phyloP scores from a whole-genome alignment of 352 stramenopile genomes.

The Globisporangium mamillatum region DNA sequence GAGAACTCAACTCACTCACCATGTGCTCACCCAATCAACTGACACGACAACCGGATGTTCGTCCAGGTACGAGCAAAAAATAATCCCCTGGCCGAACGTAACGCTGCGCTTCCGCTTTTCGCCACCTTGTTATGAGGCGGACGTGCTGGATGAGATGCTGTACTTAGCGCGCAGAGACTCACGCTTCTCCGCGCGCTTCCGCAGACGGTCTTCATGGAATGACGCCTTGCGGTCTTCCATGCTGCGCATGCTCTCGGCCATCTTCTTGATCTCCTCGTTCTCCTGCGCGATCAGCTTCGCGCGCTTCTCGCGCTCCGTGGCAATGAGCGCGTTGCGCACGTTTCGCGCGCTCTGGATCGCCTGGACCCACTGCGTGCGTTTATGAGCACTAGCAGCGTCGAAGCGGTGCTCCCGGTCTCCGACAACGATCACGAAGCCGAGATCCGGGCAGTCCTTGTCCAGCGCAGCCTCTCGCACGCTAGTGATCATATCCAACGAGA shows the following conservation, averaged over 20 bases:
- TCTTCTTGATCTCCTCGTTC: constrained; percentile 55
- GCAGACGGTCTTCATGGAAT: constrained; percentile 68
- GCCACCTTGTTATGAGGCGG: constrained; percentile 2
- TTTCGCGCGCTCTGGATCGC: constrained; percentile 47
- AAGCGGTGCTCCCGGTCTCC: constrained; percentile 57
- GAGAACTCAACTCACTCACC: too few species aligned
- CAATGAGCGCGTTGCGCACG: constrained; percentile 43
- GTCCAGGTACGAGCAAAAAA: too few species aligned
- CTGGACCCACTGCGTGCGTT: constrained; percentile 59
- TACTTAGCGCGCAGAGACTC: constrained; percentile 74
- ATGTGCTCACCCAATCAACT: too few species aligned
- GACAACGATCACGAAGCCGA: constrained; percentile 48
- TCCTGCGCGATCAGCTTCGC: constrained; percentile 54
- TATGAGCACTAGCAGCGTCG: constrained; percentile 40
- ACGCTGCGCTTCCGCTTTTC: too few species aligned
- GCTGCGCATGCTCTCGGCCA: constrained; percentile 44
- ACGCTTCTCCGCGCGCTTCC: constrained; percentile 52
- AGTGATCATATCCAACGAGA: constrained; percentile 60
- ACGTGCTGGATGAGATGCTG: constrained; percentile 36
- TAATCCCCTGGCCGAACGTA: too few species aligned
- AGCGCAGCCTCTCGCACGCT: constrained; percentile 45
- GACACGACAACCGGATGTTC: too few species aligned
- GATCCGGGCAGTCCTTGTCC: constrained; percentile 48
- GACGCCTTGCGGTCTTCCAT: constrained; percentile 59
- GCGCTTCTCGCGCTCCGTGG: constrained; percentile 47